Base-by-base conservation (phyloP, 352 stramenopile genomes). In the Hyaloperonospora brassicae region DNA sequence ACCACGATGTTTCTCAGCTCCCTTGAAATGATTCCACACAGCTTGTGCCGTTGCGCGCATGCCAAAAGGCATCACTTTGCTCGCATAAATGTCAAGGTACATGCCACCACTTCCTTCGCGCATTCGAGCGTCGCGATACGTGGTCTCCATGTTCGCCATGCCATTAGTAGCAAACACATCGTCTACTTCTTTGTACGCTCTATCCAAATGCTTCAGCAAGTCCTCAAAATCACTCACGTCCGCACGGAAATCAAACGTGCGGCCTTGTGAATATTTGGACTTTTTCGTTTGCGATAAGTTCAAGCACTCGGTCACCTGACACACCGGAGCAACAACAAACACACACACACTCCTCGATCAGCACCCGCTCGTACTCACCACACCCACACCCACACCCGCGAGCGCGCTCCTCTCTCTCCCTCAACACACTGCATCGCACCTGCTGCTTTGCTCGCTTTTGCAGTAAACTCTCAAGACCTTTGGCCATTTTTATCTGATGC, bases 1-100 rank as follows among this genome's bases (percentile, higher is more conserved):
- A 2, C 57, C 50, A 0, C 66, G 63, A 46, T 76, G 59, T n/a
- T 76, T 70, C 47, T 73, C 66, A 24, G 61, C 64, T 10, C 66
- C 64, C 13, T 72, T 72, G 51, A 73, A 76, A 38, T 76, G 68
- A n/a, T 64, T 31, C 68, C 68, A 76, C 45, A 76, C 68, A 0
- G 68, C 68, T 50, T 69, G 51, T 35, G 61, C 68, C 9, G 68
- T 71, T 30, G 64, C 54, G 5, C 60, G 60, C 64, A 76, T 70
- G 17, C 59, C 68, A 50, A 76, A 76, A n/a, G 68, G 68, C 57
- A 76, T 62, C 21, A 76, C 47, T 42, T 73, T 72, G 61, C 71
- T 76, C 8, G 68, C 64, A 27, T 62, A 73, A 46, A 76, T 76
- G 40, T 76, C 68, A n/a, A 76, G 56, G 35, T 73, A 72, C 54